phyloP scores from a whole-genome alignment of 768 basidiomycete species.

The Mycena chlorophos region DNA sequence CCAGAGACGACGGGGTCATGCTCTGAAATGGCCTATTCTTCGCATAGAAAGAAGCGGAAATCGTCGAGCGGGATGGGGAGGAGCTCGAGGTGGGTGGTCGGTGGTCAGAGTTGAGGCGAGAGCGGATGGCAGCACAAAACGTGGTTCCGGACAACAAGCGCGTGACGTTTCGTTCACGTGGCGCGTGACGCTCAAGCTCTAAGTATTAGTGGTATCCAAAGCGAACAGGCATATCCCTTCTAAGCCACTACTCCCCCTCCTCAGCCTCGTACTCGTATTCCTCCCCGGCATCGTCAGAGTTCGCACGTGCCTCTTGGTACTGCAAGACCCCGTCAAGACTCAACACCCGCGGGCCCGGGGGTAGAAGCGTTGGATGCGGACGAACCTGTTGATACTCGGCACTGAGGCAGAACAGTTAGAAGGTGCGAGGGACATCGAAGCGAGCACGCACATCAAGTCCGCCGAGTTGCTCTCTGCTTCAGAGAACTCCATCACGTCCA shows the following conservation, averaged over 20 bases:
- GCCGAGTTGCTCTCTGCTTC: constrained; percentile 84
- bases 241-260: constrained; percentile 22
- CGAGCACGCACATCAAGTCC: constrained; percentile 72
- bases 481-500: constrained; percentile 85
- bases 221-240: too few relatives aligned
- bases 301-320: constrained; percentile 62
- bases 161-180: neutral
- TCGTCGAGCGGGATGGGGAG: neutral
- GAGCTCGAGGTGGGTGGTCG: neutral
- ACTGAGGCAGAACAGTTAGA: constrained; percentile 36
- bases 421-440: constrained; percentile 1
- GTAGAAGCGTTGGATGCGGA: neutral
- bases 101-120: too few relatives aligned
- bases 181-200: neutral
- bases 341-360: neutral
- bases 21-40: neutral
- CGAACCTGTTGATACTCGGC: constrained; percentile 87
- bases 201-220: too few relatives aligned
- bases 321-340: constrained; percentile 24
- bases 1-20: too few relatives aligned
- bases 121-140: too few relatives aligned
- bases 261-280: constrained; percentile 30
- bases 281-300: constrained; percentile 44
- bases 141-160: too few relatives aligned
- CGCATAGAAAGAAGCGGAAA: neutral